Evolutionary conservation across 2,329 filamentous ascomycete species (phyloP).

Genomic region (Phaeosphaeria sp.): DNA sequence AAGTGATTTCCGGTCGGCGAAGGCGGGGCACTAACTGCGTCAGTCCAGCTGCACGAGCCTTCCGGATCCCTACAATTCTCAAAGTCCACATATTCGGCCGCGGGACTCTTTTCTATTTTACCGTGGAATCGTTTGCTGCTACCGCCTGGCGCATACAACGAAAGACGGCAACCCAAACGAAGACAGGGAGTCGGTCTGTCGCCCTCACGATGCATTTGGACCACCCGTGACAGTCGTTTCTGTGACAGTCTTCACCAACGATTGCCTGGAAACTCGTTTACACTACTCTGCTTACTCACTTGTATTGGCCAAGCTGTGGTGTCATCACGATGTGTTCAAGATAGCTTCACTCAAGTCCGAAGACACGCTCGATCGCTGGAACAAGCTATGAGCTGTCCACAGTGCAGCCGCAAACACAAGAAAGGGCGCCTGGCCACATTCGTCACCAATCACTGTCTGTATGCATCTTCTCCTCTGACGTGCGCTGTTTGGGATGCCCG

Average conservation of each 20-base stretch:
- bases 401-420: neutral
- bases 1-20: conserved; percentile 44
- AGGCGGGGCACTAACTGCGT: conserved; percentile 39
- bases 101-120: conserved; percentile 27
- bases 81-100: conserved; percentile 34
- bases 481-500: neutral
- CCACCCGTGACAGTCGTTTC: neutral
- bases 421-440: neutral
- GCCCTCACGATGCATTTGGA: neutral
- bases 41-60: conserved; percentile 30
- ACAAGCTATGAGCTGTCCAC: neutral
- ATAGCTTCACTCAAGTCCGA: neutral
- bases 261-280: neutral
- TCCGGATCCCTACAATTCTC: conserved; percentile 32
- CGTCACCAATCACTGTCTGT: conserved; percentile 2
- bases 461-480: neutral
- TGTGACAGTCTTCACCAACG: too few relatives aligned
- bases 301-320: neutral
- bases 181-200: neutral
- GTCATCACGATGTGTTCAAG: neutral
- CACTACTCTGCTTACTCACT: too few relatives aligned
- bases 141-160: neutral
- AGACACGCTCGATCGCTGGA: neutral
- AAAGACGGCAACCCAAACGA: neutral
- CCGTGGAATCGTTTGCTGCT: conserved; percentile 14